These are phyloP conservation scores for Plenodomus tracheiphilus DNA, from an alignment of 2,329 filamentous ascomycete genomes.

Conservation along the genomic window DNA sequence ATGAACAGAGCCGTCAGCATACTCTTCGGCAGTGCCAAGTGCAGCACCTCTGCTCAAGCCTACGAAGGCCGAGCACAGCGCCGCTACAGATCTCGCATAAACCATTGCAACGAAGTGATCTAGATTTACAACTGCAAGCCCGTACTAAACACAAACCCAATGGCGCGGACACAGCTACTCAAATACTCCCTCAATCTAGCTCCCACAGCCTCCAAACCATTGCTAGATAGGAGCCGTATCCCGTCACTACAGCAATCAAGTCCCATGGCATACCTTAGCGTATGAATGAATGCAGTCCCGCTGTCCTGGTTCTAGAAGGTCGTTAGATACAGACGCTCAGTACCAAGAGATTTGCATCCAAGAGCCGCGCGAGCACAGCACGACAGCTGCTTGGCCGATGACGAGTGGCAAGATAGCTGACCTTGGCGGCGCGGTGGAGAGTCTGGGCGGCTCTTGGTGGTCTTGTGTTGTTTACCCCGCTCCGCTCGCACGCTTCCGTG, in stretches of 20 bases:
- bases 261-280: constrained; percentile 3
- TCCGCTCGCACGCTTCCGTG: constrained; percentile 1
- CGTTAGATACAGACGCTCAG: constrained; percentile 6
- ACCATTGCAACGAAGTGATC: constrained; percentile 13
- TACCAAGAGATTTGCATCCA: constrained; percentile 5
- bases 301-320: constrained; percentile 12
- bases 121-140: background rate
- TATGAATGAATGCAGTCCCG: background rate
- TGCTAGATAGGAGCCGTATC: background rate
- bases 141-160: background rate
- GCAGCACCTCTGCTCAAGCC: constrained; percentile 26
- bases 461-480: constrained; percentile 7
- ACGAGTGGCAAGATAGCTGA: constrained; percentile 10
- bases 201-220: background rate
- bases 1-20: constrained; percentile 41
- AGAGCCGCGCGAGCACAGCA: constrained; percentile 1
- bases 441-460: constrained; percentile 11
- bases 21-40: constrained; percentile 33
- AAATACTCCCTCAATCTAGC: constrained; percentile 4
- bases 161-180: constrained; percentile 1
- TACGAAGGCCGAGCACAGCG: constrained; percentile 20
- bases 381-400: constrained; percentile 16
- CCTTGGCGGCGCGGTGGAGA: constrained; percentile 15
- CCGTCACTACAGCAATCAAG: background rate
- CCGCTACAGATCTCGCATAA: constrained; percentile 12